Percentiles rank a stretch among this genome's conserved stretches.
Evolutionary conservation across 345 rosid genomes (phyloP).

Genomic region (Orychophragmus violaceus): DNA sequence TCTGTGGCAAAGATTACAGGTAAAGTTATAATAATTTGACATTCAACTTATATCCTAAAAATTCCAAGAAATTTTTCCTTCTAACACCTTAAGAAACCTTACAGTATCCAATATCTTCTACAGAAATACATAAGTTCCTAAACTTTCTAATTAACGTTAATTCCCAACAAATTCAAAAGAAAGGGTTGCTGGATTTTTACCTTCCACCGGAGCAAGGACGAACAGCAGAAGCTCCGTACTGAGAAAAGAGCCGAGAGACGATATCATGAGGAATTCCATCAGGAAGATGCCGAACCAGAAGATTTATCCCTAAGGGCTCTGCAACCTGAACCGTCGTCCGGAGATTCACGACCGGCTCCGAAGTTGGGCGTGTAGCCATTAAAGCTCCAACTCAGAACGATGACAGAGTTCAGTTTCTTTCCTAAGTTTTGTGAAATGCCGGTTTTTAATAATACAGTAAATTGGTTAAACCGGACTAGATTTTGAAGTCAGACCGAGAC

Average conservation of each 20-base stretch:
- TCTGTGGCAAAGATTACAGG: conserved; percentile 32
- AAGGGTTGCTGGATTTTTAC: conserved; percentile 19
- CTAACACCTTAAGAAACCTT: not conserved
- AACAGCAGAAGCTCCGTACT: conserved; percentile 74
- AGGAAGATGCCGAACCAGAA: conserved; percentile 70
- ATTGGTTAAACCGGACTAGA: conserved; percentile 13
- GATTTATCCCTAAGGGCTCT: conserved; percentile 34
- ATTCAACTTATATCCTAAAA: too few relatives aligned
- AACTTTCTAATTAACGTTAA: not conserved
- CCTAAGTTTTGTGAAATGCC: not conserved
- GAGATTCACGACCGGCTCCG: conserved; percentile 20
- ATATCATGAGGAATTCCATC: conserved; percentile 77
- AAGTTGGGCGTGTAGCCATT: conserved; percentile 27
- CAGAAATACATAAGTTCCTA: not conserved
- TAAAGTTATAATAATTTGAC: not conserved
- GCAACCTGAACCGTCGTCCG: conserved; percentile 27
- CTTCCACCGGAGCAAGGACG: conserved; percentile 74
- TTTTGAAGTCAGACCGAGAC: not conserved
- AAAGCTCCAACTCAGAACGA: not conserved
- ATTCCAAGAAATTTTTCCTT: too few relatives aligned
- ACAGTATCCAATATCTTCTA: not conserved
- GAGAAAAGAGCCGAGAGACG: conserved; percentile 64
- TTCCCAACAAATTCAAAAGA: not conserved
- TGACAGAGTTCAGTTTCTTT: not conserved
- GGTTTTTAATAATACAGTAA: not conserved